These are phyloP conservation scores for Trichoderma lentiforme DNA, from an alignment of 2,329 filamentous ascomycete species.

Conservation along the genomic window DNA sequence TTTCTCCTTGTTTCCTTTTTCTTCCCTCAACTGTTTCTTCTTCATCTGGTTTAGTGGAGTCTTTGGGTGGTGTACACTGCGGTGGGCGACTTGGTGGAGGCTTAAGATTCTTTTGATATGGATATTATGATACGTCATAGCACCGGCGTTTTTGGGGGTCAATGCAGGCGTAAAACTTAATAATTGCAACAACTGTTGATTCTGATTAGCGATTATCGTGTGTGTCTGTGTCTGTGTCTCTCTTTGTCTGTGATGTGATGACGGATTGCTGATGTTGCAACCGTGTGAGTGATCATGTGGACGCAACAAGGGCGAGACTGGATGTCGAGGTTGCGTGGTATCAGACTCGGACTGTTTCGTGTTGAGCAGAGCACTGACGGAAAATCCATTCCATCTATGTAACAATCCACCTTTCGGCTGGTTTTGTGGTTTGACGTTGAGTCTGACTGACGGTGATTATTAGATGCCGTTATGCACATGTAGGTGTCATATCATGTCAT, in stretches of 20 bases:
- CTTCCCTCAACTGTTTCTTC: background rate
- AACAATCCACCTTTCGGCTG: background rate
- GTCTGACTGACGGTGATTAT: background rate
- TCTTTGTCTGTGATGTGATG: background rate
- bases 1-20: background rate
- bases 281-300: background rate
- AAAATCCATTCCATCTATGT: background rate
- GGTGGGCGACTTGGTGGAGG: slow-evolving; percentile 12
- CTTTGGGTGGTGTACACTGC: background rate
- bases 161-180: background rate
- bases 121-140: slow-evolving; percentile 24
- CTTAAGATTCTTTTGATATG: slow-evolving; percentile 8
- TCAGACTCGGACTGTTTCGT: background rate
- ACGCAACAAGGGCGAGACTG: background rate
- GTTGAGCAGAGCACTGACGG: background rate
- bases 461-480: background rate
- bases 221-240: background rate
- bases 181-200: background rate
- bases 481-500: background rate
- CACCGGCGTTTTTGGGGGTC: slow-evolving; percentile 25
- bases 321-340: background rate
- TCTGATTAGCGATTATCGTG: background rate
- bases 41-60: slow-evolving; percentile 5
- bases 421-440: background rate
- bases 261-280: background rate